Evolutionary conservation across 176 grass and related monocot species (phyloP).

Genomic region (Carex parvula): DNA sequence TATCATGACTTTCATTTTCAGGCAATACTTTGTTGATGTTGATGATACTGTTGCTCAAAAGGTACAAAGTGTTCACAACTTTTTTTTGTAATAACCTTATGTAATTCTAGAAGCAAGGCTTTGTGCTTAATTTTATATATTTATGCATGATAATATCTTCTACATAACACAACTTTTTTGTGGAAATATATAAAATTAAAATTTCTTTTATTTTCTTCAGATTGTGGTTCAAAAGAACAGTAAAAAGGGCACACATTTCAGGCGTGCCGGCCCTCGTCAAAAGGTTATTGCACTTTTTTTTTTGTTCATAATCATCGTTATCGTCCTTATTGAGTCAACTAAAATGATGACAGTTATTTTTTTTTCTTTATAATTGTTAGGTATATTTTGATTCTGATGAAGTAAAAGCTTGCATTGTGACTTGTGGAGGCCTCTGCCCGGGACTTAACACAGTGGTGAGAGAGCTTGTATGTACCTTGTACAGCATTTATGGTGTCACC

Average conservation of each 20-base stretch:
- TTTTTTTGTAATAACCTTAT: background rate
- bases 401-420: constrained; percentile 77
- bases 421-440: constrained; percentile 82
- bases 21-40: constrained; percentile 68
- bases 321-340: background rate
- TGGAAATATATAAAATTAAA: constrained; percentile 9
- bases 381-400: constrained; percentile 71
- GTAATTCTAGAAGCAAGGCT: background rate
- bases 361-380: constrained; percentile 12
- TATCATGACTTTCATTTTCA: constrained; percentile 12
- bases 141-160: background rate
- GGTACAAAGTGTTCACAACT: background rate
- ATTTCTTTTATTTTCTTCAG: constrained; percentile 7
- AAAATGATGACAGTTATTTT: background rate
- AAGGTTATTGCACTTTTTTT: constrained; percentile 19
- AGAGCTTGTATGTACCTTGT: constrained; percentile 73
- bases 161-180: background rate
- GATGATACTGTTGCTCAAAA: constrained; percentile 85
- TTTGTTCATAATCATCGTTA: background rate
- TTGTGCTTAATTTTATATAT: background rate
- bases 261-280: constrained; percentile 74
- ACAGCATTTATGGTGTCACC: constrained; percentile 69
- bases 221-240: constrained; percentile 75
- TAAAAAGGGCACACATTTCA: constrained; percentile 65
- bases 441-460: constrained; percentile 79